These are phyloP conservation scores for Dianthus caryophyllus DNA, from an alignment of 148 eudicot genomes.

Conservation along the genomic window DNA sequence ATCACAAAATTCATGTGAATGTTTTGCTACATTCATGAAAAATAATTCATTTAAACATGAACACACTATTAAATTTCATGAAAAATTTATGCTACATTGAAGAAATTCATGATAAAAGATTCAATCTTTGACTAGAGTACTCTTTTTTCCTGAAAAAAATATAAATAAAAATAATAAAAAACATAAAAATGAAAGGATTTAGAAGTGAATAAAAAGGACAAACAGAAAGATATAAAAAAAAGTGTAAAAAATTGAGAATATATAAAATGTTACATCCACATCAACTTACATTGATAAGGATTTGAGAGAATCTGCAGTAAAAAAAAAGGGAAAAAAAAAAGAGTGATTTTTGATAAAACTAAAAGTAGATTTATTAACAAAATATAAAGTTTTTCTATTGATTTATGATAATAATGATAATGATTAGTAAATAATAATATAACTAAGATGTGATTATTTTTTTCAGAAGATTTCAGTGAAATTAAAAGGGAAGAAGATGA, in stretches of 20 bases:
- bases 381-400: not conserved
- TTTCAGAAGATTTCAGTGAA: not conserved
- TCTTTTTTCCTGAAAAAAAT: not conserved
- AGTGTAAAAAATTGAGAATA: not conserved
- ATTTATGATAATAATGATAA: too few species aligned
- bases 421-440: too few species aligned
- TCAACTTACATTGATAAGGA: slow-evolving; percentile 16
- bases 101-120: slow-evolving; percentile 10
- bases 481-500: not conserved
- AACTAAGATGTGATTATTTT: too few species aligned
- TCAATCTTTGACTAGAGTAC: slow-evolving; percentile 11
- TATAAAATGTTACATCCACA: slow-evolving; percentile 22
- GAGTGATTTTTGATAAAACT: not conserved
- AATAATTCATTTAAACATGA: too few species aligned
- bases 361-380: not conserved
- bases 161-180: not conserved
- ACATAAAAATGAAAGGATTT: too few species aligned
- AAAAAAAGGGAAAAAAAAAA: not conserved
- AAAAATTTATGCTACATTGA: not conserved
- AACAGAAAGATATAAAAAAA: not conserved
- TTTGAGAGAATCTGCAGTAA: slow-evolving; percentile 3
- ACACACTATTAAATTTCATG: not conserved
- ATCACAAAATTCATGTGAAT: too few species aligned
- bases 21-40: too few species aligned
- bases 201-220: slow-evolving; percentile 13